phyloP scores from a whole-genome alignment of 148 eudicot genomes.

The Vaccinium corymbosum region DNA sequence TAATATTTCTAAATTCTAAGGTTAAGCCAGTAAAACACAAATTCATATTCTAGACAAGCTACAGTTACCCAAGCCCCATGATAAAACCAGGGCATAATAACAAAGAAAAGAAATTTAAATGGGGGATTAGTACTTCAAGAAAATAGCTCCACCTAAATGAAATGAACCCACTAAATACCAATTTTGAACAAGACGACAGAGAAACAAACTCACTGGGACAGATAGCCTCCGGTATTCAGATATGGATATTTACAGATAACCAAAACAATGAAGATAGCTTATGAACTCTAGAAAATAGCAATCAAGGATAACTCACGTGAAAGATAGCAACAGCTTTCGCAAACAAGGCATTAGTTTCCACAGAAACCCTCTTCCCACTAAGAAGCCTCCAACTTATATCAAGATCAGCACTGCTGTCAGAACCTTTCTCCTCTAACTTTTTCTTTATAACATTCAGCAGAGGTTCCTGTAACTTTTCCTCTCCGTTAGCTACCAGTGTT shows the following conservation, averaged over 20 bases:
- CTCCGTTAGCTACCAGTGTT: slow-evolving; percentile 43
- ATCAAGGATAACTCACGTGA: slow-evolving; percentile 46
- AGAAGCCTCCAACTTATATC: slow-evolving; percentile 79
- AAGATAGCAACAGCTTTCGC: slow-evolving; percentile 71
- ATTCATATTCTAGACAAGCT: not conserved
- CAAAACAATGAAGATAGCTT: not conserved
- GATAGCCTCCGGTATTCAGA: not conserved
- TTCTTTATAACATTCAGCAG: slow-evolving; percentile 36
- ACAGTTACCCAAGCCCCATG: not conserved
- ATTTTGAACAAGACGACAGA: not conserved
- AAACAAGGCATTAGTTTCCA: slow-evolving; percentile 48
- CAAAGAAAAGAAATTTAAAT: not conserved
- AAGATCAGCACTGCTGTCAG: slow-evolving; percentile 25
- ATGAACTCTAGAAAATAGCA: not conserved
- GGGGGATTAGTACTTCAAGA: not conserved
- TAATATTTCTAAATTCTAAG: not conserved
- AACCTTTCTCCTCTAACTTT: slow-evolving; percentile 41
- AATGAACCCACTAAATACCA: not conserved
- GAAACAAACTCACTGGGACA: not conserved
- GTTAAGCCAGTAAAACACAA: not conserved
- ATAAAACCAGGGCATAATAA: not conserved
- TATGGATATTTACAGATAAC: not conserved
- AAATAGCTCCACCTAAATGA: not conserved
- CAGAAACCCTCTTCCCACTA: slow-evolving; percentile 52
- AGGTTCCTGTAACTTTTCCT: slow-evolving; percentile 46